phyloP scores from a whole-genome alignment of 495 filamentous ascomycete genomes.

The Penicillium bovifimosum region DNA sequence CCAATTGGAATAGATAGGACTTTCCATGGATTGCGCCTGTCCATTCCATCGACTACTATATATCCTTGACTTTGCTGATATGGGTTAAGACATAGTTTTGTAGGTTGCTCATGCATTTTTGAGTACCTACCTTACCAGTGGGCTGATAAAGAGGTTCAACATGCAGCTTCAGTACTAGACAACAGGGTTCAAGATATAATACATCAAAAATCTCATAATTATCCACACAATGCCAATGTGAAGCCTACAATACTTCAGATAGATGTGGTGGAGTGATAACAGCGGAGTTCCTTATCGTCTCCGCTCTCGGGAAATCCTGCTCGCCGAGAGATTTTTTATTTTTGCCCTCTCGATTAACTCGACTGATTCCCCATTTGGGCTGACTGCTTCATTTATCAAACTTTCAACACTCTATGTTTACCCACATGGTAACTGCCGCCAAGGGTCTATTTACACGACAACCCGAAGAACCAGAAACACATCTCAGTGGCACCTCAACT shows the following conservation, averaged over 20 bases:
- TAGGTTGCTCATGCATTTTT: too few species aligned
- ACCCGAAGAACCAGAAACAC: slow-evolving; percentile 18
- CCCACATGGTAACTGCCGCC: slow-evolving; percentile 40
- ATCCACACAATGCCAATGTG: neutral
- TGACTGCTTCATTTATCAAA: neutral
- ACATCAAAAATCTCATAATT: too few species aligned
- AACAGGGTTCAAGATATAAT: too few species aligned
- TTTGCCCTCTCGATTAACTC: slow-evolving; percentile 13
- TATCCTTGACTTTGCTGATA: too few species aligned
- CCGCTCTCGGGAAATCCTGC: slow-evolving; percentile 32
- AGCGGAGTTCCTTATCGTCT: slow-evolving; percentile 9
- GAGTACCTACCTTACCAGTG: too few species aligned
- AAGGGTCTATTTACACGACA: slow-evolving; percentile 38
- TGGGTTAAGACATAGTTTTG: too few species aligned
- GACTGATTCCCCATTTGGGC: slow-evolving; percentile 3
- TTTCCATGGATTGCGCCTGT: too few species aligned
- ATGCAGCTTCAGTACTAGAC: too few species aligned
- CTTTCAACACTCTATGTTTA: slow-evolving; percentile 36
- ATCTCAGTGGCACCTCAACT: slow-evolving; percentile 14
- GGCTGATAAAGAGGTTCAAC: too few species aligned
- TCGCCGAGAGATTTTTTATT: slow-evolving; percentile 34
- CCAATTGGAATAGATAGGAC: too few species aligned
- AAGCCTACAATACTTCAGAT: neutral
- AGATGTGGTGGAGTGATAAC: neutral
- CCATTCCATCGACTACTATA: too few species aligned